phyloP scores from a whole-genome alignment of 352 stramenopile genomes.

The Phytophthora melonis region DNA sequence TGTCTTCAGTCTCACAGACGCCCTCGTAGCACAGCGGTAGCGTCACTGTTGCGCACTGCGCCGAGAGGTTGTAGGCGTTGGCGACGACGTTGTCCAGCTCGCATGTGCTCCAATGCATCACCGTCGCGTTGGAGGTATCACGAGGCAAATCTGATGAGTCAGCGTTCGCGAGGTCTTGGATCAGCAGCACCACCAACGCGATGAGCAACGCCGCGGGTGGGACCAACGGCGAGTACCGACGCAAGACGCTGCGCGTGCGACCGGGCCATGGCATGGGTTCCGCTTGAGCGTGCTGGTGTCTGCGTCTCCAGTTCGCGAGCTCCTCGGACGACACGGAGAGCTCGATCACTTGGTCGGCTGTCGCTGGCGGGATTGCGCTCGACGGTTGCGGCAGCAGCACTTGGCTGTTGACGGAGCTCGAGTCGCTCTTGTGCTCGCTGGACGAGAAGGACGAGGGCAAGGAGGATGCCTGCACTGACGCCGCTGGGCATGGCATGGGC shows the following conservation, averaged over 20 bases:
- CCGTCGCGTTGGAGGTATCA: background rate
- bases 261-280: constrained; percentile 42
- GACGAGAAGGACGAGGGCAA: constrained; percentile 35
- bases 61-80: constrained; percentile 34
- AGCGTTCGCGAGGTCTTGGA: constrained; percentile 40
- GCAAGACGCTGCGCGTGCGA: constrained; percentile 40
- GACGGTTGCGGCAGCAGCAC: constrained; percentile 19
- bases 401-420: constrained; percentile 17
- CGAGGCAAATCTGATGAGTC: constrained; percentile 25
- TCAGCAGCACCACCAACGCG: constrained; percentile 43
- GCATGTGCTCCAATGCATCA: constrained; percentile 49
- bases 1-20: constrained; percentile 45
- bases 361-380: constrained; percentile 20
- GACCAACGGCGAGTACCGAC: constrained; percentile 43
- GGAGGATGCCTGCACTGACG: constrained; percentile 25
- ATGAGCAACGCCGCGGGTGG: constrained; percentile 45
- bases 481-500: constrained; percentile 43
- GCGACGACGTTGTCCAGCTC: constrained; percentile 37
- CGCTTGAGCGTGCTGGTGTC: constrained; percentile 22
- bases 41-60: constrained; percentile 50
- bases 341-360: constrained; percentile 37
- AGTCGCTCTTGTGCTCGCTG: constrained; percentile 45
- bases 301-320: constrained; percentile 25
- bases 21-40: constrained; percentile 59
- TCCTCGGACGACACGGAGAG: constrained; percentile 46